Evolutionary conservation across 1,284 basidiomycete species (phyloP).

Genomic region (Volvariella surrecta): DNA sequence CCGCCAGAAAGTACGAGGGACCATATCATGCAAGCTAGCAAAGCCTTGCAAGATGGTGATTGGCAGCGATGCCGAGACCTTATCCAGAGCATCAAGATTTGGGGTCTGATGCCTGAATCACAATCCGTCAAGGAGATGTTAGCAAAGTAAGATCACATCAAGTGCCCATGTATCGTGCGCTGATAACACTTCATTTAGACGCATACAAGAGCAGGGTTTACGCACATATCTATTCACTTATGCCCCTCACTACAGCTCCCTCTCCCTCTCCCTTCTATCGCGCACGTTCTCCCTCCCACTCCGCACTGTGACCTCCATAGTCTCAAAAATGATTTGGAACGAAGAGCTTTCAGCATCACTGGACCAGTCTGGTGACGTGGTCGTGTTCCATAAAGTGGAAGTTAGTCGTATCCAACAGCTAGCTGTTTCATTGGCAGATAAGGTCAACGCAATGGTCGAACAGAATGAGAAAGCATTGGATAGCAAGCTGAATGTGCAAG

Average conservation of each 20-base stretch:
- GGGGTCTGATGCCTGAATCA: conserved; percentile 91
- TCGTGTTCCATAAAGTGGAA: conserved; percentile 88
- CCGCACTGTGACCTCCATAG: conserved; percentile 81
- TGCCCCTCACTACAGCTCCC: conserved; percentile 87
- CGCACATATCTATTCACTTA: conserved; percentile 99
- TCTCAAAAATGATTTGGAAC: conserved; percentile 99
- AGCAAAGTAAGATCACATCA: conserved; percentile 55
- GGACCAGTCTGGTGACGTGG: conserved; percentile 81
- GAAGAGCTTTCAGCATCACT: conserved; percentile 93
- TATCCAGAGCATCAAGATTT: conserved; percentile 95
- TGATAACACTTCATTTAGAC: conserved; percentile 34
- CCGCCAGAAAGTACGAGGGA: conserved; percentile 98
- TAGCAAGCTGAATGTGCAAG: conserved; percentile 53
- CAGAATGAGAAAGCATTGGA: conserved; percentile 95
- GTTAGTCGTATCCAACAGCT: conserved; percentile 86
- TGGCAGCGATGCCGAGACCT: conserved; percentile 95
- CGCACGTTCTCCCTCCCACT: conserved; percentile 82
- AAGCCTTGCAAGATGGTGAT: conserved; percentile 93
- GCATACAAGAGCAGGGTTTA: conserved; percentile 97
- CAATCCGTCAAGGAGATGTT: conserved; percentile 91
- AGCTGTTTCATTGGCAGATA: conserved; percentile 83
- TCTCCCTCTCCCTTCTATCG: conserved; percentile 83
- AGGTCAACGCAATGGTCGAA: conserved; percentile 83
- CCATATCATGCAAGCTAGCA: conserved; percentile 99
- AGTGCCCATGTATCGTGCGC: conserved; percentile 1